A percentile compares a stretch with the other conserved stretches of the same genome.
These are phyloP conservation scores for Alliaria petiolata DNA, from an alignment of 345 rosid genomes.

Conservation along the genomic window DNA sequence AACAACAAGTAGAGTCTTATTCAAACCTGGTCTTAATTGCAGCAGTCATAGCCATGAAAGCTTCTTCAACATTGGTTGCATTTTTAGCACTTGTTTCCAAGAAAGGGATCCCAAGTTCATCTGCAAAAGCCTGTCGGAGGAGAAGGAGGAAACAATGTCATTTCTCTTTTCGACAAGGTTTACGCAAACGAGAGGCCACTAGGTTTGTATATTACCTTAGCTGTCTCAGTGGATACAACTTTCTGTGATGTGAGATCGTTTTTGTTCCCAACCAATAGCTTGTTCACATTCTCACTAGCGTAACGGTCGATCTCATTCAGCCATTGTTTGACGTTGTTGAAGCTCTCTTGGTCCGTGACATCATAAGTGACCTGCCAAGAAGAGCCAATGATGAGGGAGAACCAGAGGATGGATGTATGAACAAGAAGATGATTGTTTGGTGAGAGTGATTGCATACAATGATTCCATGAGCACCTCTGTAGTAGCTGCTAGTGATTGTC, in stretches of 20 bases:
- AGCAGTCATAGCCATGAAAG: constrained; percentile 85
- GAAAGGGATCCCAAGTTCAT: constrained; percentile 78
- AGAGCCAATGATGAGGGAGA: background rate
- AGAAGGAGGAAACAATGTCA: background rate
- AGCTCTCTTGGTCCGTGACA: constrained; percentile 86
- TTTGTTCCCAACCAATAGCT: constrained; percentile 76
- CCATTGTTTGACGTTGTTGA: constrained; percentile 81
- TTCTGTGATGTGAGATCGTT: constrained; percentile 68
- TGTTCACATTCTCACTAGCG: constrained; percentile 77
- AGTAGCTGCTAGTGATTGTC: constrained; percentile 90
- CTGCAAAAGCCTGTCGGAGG: constrained; percentile 59
- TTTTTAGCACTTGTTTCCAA: constrained; percentile 81
- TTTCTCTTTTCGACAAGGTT: background rate
- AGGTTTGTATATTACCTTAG: constrained; percentile 40
- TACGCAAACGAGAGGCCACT: background rate
- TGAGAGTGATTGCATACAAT: constrained; percentile 42
- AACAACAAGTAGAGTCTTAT: background rate
- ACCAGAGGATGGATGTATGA: background rate
- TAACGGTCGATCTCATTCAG: constrained; percentile 73
- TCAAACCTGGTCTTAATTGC: constrained; percentile 59
- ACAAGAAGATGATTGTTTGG: background rate
- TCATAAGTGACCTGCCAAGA: constrained; percentile 62
- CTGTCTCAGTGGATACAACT: constrained; percentile 68
- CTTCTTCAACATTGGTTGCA: constrained; percentile 71
- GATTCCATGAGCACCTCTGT: constrained; percentile 94